A percentile compares a stretch with the other conserved stretches of the same genome.
Conservation (phyloP, 805 yeast species). For the Wickerhamiella spandovensis region DNA sequence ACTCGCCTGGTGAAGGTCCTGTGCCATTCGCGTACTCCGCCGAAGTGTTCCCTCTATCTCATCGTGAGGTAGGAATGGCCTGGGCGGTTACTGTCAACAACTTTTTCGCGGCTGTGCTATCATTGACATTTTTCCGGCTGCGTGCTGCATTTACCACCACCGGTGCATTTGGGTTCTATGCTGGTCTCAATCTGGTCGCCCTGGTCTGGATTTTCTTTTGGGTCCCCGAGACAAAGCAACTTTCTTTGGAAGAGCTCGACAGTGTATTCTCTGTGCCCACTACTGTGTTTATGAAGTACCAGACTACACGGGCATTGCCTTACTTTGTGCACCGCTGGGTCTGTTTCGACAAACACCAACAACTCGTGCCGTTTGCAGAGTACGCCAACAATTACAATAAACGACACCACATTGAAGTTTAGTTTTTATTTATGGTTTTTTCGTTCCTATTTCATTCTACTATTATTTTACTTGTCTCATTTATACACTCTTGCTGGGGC, state of each 20-base stretch:
- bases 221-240: slow-evolving; percentile 53
- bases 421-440: too few relatives aligned
- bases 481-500: too few relatives aligned
- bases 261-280: slow-evolving; percentile 52
- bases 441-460: too few relatives aligned
- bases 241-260: slow-evolving; percentile 64
- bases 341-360: not conserved
- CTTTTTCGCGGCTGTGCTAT: slow-evolving; percentile 43
- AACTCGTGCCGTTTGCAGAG: not conserved
- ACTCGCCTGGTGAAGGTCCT: slow-evolving; percentile 82
- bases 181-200: slow-evolving; percentile 71
- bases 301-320: slow-evolving; percentile 19
- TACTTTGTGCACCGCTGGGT: not conserved
- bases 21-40: slow-evolving; percentile 83
- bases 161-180: slow-evolving; percentile 83
- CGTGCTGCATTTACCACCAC: slow-evolving; percentile 52
- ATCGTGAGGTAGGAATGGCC: slow-evolving; percentile 15
- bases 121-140: slow-evolving; percentile 73
- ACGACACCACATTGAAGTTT: not conserved
- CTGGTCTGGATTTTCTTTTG: slow-evolving; percentile 42
- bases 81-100: slow-evolving; percentile 32
- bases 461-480: too few relatives aligned
- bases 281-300: slow-evolving; percentile 37
- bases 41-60: slow-evolving; percentile 32
- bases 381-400: not conserved